Conservation (phyloP, 1,139 yeast species). For the Taphrina wiesneri region DNA sequence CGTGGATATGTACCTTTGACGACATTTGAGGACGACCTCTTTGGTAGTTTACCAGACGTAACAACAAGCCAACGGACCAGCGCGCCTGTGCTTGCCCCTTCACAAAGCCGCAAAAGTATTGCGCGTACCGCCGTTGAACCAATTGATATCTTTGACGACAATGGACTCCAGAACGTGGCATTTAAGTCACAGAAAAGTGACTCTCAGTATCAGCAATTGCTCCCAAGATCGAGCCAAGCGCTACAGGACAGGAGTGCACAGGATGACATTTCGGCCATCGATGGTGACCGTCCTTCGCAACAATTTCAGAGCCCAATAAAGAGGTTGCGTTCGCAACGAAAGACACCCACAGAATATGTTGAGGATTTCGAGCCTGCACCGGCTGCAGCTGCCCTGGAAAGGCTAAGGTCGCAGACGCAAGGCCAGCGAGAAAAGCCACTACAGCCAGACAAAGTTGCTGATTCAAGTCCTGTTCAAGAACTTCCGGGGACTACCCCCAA, state of each 20-base stretch:
- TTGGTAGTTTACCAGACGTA: slow-evolving; percentile 1
- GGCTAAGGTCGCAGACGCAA: background rate
- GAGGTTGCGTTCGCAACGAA: background rate
- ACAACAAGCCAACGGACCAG: background rate
- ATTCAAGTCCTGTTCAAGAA: background rate
- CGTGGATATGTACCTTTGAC: background rate
- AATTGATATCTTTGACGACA: background rate
- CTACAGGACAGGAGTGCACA: background rate
- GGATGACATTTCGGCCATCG: background rate
- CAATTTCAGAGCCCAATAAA: background rate
- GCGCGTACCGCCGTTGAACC: background rate
- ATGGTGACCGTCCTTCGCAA: background rate
- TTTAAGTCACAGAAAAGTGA: background rate
- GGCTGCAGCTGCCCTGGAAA: slow-evolving; percentile 12
- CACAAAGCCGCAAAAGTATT: background rate
- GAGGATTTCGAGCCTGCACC: slow-evolving; percentile 16
- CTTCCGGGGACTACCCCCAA: background rate
- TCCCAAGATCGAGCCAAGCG: background rate
- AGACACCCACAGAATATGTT: background rate
- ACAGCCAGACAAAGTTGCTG: background rate
- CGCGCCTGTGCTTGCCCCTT: background rate
- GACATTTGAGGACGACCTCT: slow-evolving; percentile 14
- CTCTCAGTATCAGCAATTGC: background rate
- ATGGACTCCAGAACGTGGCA: background rate
- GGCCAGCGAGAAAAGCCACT: background rate